Evolutionary conservation across 345 rosid species (phyloP).

Genomic region (Draba incana): DNA sequence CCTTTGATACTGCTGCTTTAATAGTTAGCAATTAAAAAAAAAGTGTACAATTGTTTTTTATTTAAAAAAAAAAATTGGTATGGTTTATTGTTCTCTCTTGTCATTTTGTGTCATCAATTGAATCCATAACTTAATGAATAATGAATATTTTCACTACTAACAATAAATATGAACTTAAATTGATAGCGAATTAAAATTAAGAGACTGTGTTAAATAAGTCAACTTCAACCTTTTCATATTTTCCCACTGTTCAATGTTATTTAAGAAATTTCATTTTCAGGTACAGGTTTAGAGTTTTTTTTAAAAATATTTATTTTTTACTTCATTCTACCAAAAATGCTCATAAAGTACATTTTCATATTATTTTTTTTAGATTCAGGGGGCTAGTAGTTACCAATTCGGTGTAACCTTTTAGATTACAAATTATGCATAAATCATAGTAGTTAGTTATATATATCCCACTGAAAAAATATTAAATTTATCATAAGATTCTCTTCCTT

Average conservation of each 20-base stretch:
- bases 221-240: neutral
- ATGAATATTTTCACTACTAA: neutral
- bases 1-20: too few species aligned
- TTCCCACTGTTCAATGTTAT: neutral
- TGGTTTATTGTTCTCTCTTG: too few species aligned
- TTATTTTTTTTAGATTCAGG: neutral
- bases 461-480: neutral
- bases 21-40: too few species aligned
- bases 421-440: conserved; percentile 1
- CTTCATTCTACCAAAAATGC: neutral
- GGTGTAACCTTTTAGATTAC: neutral
- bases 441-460: neutral
- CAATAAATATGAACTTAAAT: neutral
- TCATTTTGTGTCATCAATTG: too few species aligned
- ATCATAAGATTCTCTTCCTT: conserved; percentile 35
- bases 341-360: neutral
- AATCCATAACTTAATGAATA: neutral
- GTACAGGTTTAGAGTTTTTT: neutral
- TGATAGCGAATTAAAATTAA: neutral
- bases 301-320: neutral
- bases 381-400: conserved; percentile 14
- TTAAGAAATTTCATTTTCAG: neutral
- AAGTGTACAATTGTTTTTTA: too few species aligned
- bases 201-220: neutral
- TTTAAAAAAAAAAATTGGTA: too few species aligned